phyloP scores from a whole-genome alignment of 106 monocot genomes.

The Vanilla planifolia region DNA sequence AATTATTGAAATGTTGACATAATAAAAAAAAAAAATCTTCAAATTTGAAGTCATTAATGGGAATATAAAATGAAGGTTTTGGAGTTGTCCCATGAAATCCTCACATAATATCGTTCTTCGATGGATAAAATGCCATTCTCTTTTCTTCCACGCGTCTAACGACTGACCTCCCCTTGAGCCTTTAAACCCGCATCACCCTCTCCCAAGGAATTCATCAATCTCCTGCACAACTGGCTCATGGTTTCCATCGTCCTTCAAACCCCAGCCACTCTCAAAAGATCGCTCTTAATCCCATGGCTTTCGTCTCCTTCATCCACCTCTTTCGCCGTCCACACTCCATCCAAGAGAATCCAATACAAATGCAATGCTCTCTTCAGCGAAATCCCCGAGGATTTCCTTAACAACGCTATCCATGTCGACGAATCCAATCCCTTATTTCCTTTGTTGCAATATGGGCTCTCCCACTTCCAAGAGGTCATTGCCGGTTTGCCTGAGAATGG shows the following conservation, averaged over 20 bases:
- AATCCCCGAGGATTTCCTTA: constrained; percentile 17
- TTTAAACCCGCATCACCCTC: not conserved
- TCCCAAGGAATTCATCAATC: not conserved
- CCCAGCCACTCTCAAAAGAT: constrained; percentile 17
- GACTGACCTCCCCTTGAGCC: constrained; percentile 20
- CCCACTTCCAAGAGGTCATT: constrained; percentile 23
- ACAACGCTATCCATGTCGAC: constrained; percentile 21
- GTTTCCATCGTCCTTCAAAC: constrained; percentile 39
- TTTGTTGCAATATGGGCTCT: constrained; percentile 14
- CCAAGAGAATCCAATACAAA: constrained; percentile 2
- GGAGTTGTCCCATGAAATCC: constrained; percentile 1
- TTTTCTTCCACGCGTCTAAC: constrained; percentile 27
- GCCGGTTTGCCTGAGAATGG: constrained; percentile 31
- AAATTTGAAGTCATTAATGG: no score
- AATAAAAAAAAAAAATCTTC: no score
- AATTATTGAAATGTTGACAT: no score
- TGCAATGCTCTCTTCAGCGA: constrained; percentile 25
- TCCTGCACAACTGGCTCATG: constrained; percentile 8
- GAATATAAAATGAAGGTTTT: no score
- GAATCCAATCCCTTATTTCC: constrained; percentile 31
- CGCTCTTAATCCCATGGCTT: constrained; percentile 4
- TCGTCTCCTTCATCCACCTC: constrained; percentile 15
- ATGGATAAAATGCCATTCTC: constrained; percentile 6
- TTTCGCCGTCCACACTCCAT: not conserved
- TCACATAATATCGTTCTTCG: not conserved